A percentile compares a stretch with the other conserved stretches of the same genome.
Evolutionary conservation across 2,329 filamentous ascomycete genomes (phyloP).

Genomic region (Epichloe uncinata): DNA sequence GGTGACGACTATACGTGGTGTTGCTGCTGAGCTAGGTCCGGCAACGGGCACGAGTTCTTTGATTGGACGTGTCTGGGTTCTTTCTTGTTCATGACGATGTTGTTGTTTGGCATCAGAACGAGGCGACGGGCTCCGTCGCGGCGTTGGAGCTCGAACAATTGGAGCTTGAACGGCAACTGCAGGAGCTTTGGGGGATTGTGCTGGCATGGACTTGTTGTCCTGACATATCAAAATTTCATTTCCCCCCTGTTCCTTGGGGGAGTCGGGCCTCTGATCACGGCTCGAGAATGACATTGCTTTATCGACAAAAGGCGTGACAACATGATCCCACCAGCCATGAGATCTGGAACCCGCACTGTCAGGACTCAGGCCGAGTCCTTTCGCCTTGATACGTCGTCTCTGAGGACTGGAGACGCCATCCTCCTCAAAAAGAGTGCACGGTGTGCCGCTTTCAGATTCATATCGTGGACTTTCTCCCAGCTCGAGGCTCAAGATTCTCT

Average conservation of each 20-base stretch:
- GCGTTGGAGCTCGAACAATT: conserved; percentile 24
- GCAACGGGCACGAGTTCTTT: neutral
- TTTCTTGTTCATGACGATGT: neutral
- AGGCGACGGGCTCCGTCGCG: conserved; percentile 21
- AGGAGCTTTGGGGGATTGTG: conserved; percentile 8
- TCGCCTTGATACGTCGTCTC: conserved; percentile 26
- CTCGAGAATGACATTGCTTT: conserved; percentile 30
- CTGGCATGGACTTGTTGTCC: conserved; percentile 7
- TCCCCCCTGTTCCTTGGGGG: conserved; percentile 15
- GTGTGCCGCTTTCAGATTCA: conserved; percentile 41
- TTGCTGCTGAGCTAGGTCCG: neutral
- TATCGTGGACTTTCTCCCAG: conserved; percentile 18
- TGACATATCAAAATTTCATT: conserved; percentile 25
- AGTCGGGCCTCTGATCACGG: conserved; percentile 20
- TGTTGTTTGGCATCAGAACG: conserved; percentile 7
- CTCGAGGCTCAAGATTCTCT: conserved; percentile 25
- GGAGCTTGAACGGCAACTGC: conserved; percentile 17
- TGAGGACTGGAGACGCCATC: conserved; percentile 36
- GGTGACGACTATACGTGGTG: conserved; percentile 2
- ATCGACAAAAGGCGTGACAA: conserved; percentile 54
- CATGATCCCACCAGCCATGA: conserved; percentile 66
- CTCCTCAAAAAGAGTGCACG: conserved; percentile 55
- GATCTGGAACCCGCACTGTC: conserved; percentile 44
- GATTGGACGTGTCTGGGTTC: neutral
- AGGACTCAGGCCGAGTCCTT: conserved; percentile 24